Evolutionary conservation across 108 stramenopile species (phyloP), one percentile per base, ranked within the genome.

Genomic region (Skeletonema costatum): DNA sequence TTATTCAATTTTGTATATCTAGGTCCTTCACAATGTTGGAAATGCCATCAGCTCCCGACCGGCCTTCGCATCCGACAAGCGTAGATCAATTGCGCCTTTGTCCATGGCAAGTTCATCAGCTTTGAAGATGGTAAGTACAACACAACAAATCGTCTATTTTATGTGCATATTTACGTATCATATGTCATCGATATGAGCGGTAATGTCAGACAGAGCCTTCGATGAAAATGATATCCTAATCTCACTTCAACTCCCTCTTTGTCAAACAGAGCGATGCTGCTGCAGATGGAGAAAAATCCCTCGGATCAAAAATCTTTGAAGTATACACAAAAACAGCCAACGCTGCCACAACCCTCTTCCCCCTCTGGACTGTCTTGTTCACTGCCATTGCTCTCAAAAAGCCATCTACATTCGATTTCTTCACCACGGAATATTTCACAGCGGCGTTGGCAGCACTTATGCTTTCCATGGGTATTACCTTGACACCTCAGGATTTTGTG

Each of bases 391-490:
- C 97, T 35, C 80, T 98, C 39, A 93, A 96, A 75, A 83, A 80
- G 13, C 98, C 98, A 35, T 53, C 77, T 32, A 86, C 87, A 58
- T 98, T 98, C 67, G 96, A 95, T n/a, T 98, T 97, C 97, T 97
- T 98, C 85, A 95, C 96, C 38, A 97, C 98, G 4, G 90, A 97
- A 75, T 98, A 96, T 84, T 98, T 98, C 76, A 97, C 98, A 13
- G 96, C 80, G 11, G 96, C 85, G 10, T 84, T 98, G 17, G 97
- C 94, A 6, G 90, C 92, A 35, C 89, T 98, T 63, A 98, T 98
- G 98, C 96, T 98, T 71, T 96, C 94, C 75, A 98, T 98, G 98
- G 98, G 98, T 69, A 98, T 98, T 76, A 98, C 98, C 32, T 87
- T 98, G 62, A 94, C 92, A n/a, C 97, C 97, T 2, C 46, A 86